These are phyloP conservation scores for Pythium coloratum DNA, from an alignment of 352 stramenopile species.

Conservation along the genomic window DNA sequence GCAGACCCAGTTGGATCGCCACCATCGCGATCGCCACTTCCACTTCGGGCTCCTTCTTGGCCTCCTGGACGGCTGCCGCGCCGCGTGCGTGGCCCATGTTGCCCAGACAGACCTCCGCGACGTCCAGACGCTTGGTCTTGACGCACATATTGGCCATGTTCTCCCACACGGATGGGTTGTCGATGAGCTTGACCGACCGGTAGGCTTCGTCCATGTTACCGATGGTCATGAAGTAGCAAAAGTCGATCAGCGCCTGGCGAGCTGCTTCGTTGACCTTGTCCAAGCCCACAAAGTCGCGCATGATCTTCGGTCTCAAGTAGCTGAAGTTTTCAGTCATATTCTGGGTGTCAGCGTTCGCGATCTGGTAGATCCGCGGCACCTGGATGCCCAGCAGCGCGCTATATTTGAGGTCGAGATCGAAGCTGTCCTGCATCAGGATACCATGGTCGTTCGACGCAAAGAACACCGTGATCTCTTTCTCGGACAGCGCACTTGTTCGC, in stretches of 20 bases:
- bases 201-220: conserved; percentile 97
- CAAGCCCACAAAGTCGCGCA: conserved; percentile 93
- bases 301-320: conserved; percentile 79
- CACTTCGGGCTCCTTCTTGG: conserved; percentile 62
- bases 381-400: conserved; percentile 84
- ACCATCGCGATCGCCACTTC: conserved; percentile 90
- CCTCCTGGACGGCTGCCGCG: conserved; percentile 84
- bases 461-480: conserved; percentile 90
- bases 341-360: conserved; percentile 52
- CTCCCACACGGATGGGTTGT: conserved; percentile 92
- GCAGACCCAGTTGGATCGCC: conserved; percentile 91
- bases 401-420: conserved; percentile 83
- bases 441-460: conserved; percentile 92
- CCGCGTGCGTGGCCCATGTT: conserved; percentile 94
- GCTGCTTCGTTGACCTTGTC: conserved; percentile 88
- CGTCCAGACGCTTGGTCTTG: conserved; percentile 94
- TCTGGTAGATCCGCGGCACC: conserved; percentile 77
- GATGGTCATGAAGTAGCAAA: conserved; percentile 94
- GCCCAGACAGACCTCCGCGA: conserved; percentile 92
- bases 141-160: conserved; percentile 97
- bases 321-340: conserved; percentile 43
- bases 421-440: conserved; percentile 91
- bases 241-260: conserved; percentile 91
- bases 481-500: conserved; percentile 39
- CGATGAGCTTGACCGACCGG: conserved; percentile 90